Base-by-base conservation (phyloP, 164 flowering plant species). In the Malania oleifera region DNA sequence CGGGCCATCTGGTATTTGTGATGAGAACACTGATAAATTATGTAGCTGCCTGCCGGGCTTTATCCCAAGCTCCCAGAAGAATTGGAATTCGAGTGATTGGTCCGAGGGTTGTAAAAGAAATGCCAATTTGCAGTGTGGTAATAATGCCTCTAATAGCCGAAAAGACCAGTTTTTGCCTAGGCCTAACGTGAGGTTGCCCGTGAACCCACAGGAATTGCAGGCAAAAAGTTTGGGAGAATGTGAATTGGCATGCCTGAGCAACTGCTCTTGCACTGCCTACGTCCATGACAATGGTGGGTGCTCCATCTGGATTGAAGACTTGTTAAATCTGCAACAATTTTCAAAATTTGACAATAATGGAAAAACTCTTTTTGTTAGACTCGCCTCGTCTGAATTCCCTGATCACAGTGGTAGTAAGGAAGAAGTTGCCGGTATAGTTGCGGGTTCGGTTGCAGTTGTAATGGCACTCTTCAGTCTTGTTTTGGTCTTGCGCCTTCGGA, bases 181-280 rank as follows among this genome's bases (percentile, higher is more conserved):
- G 29, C 22, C 40, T 1, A 10, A 31, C 25, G 18, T 22, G 29
- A 13, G 15, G 6, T 34, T 52, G n/a, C 65, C 59, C 0, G 58
- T 29, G n/a, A 23, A 28, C 25, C 28, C 65, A 15, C 0, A 52
- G 43, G 22, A 47, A n/a, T 40, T 53, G 19, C 6, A 51, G 13
- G 44, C 14, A n/a, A 28, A 10, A 1, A 44, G 19, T 5, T 5
- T 29, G n/a, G 22, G 44, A 15, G 65, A 62, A 23, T 54, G 65
- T 25, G 29, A 44, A 44, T 25, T 15, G 15, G 58, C 50, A 26
- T 62, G 65, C 13, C 14, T 54, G 35, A 62, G 40, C 23, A 23
- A 62, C 43, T 62, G 65, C 23, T 41, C 59, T 2, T 61, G 65
- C 55, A 41, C 39, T 7, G 65, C 52, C 12, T 62, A 25, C 53